Conservation (phyloP, 2,329 filamentous ascomycete genomes). For the Helminthosporium solani region DNA sequence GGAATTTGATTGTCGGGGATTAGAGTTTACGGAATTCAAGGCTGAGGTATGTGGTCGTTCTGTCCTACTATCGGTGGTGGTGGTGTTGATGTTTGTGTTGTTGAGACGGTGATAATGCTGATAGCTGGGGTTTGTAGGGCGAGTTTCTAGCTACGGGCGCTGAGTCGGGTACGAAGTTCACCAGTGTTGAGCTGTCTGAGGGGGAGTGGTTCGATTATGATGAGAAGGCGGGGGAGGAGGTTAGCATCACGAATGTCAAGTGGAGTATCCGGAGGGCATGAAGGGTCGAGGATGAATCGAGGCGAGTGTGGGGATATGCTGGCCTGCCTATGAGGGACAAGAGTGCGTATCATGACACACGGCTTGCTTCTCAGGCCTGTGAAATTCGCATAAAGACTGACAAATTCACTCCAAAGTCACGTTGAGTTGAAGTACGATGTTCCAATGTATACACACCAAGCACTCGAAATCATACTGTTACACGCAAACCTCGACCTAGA, state of each 20-base stretch:
- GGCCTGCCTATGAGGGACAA: no score
- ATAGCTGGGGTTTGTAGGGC: slow-evolving; percentile 58
- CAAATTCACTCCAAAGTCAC: no score
- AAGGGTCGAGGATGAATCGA: not conserved
- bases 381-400: no score
- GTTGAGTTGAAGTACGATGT: no score
- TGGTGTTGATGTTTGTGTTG: no score
- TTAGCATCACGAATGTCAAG: slow-evolving; percentile 84
- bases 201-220: slow-evolving; percentile 99
- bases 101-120: not conserved
- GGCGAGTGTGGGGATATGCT: no score
- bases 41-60: slow-evolving; percentile 65
- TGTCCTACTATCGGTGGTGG: not conserved
- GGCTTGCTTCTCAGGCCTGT: no score
- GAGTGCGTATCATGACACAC: no score
- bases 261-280: slow-evolving; percentile 80
- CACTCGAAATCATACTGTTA: no score
- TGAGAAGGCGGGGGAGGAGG: slow-evolving; percentile 87
- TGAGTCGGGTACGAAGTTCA: slow-evolving; percentile 81
- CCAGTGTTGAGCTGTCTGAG: slow-evolving; percentile 76
- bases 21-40: slow-evolving; percentile 90
- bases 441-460: no score
- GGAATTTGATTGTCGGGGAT: slow-evolving; percentile 88
- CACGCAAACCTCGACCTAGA: no score
- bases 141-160: slow-evolving; percentile 83